Evolutionary conservation across 1,139 yeast genomes (phyloP), one percentile per base, ranked within the genome.

Genomic region (Geotrichum bryndzae): DNA sequence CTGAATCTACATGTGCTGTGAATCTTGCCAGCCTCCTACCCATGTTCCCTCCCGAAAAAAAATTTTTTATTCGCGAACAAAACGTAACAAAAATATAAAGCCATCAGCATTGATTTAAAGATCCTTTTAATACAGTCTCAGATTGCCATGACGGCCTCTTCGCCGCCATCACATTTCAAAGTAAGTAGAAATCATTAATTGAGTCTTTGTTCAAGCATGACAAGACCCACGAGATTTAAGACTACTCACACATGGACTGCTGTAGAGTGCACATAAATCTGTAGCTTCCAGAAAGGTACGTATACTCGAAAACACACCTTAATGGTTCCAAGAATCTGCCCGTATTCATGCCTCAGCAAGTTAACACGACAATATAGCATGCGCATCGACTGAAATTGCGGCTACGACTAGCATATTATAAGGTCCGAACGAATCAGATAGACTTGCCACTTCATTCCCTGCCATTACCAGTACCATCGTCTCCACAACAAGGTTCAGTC

Each of bases 381-480:
- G 91, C 92, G 15, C 79, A 87, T 58, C 82, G 84, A 70, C 79
- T 90, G 69, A 86, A 86, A 70, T 78, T 85, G 68, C 84, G 92
- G 68, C 80, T 90, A 51, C 88, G 86, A 70, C 76, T 90, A 68
- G 97, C 97, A 0, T 82, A 87, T 69, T 89, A 84, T 76, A 90
- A 89, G 72, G 82, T 88, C 62, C 82, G 76, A 61, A 84, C 87
- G 1, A 79, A 84, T 67, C 88, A 84, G 70, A 74, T 79, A 1
- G 72, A 68, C 31, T 70, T 75, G 3, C 75, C 81, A 4, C 62
- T 79, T 54, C 59, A 67, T 15, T 68, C 71, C n/a, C 68, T 73
- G 57, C 68, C 73, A 4, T 61, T 63, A 8, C 68, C 68, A 25
- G 64, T 61, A 51, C 10, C 7, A 29, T 29, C 8, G 10, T 61